Evolutionary conservation across 139 green algal species (phyloP).

Genomic region (Trebouxia sp.): DNA sequence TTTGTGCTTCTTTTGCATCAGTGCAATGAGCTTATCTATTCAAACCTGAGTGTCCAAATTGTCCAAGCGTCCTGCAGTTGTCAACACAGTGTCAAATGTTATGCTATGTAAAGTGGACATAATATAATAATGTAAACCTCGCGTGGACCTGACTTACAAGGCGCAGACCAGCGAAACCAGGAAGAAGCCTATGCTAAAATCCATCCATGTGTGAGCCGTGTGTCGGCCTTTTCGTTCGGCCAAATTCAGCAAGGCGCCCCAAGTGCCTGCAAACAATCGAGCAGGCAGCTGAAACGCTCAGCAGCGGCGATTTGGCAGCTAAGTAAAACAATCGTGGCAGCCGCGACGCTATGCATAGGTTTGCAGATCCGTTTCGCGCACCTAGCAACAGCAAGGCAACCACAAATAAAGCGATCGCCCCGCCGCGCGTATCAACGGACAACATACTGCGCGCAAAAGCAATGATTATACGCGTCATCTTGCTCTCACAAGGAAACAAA

Average conservation of each 20-base stretch:
- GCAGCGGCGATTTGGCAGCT: not conserved
- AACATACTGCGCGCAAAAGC: conserved; percentile 5
- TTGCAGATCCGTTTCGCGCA: not conserved
- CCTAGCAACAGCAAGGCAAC: conserved; percentile 25
- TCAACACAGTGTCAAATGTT: not conserved
- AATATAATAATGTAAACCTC: not conserved
- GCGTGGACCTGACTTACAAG: conserved; percentile 8
- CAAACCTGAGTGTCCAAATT: conserved; percentile 20
- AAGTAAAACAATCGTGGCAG: not conserved
- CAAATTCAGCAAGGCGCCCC: conserved; percentile 22
- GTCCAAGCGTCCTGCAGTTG: conserved; percentile 14
- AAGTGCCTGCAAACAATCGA: not conserved
- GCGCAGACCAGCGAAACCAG: conserved; percentile 18
- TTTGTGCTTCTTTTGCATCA: not conserved
- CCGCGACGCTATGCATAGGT: not conserved
- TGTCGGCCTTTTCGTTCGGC: conserved; percentile 26
- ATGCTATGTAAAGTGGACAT: not conserved
- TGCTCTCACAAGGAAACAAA: no score
- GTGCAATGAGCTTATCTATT: not conserved
- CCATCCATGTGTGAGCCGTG: conserved; percentile 30
- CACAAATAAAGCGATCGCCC: conserved; percentile 25
- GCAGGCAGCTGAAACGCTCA: not conserved
- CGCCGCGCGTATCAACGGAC: conserved; percentile 20
- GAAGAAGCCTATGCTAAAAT: conserved; percentile 31
- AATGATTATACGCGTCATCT: not conserved